Conservation (phyloP, 2,329 filamentous ascomycete genomes). For the Cytospora piceicola region DNA sequence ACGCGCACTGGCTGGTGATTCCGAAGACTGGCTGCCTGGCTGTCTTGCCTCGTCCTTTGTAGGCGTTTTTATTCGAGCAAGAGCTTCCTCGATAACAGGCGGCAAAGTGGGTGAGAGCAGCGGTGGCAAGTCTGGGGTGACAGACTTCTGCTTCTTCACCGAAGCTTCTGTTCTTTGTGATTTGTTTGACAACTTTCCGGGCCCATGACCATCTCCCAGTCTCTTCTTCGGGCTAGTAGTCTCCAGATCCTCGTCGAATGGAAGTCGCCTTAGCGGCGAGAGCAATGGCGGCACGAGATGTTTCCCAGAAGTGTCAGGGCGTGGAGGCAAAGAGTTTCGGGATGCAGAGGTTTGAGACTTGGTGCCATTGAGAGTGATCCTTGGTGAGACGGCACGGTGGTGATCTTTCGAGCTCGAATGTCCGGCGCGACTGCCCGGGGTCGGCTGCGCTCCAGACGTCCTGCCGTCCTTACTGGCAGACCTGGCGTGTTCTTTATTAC, state of each 20-base stretch:
- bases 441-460: constrained; percentile 16
- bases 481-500: constrained; percentile 22
- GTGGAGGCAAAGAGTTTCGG: constrained; percentile 44
- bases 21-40: constrained; percentile 35
- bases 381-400: constrained; percentile 24
- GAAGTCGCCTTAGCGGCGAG: constrained; percentile 53
- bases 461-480: constrained; percentile 26
- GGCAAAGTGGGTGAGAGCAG: constrained; percentile 62
- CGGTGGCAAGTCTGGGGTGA: constrained; percentile 48
- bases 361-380: constrained; percentile 44
- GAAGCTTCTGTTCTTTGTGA: constrained; percentile 37
- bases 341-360: constrained; percentile 42
- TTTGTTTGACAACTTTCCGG: constrained; percentile 35
- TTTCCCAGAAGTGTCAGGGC: constrained; percentile 45
- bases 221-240: constrained; percentile 36
- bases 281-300: constrained; percentile 54
- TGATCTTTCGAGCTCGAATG: constrained; percentile 25
- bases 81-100: constrained; percentile 53
- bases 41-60: constrained; percentile 34
- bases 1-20: constrained; percentile 42
- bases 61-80: constrained; percentile 42
- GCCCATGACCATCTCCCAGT: constrained; percentile 41
- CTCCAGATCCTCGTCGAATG: constrained; percentile 46
- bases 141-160: constrained; percentile 44
- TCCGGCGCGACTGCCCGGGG: constrained; percentile 18